phyloP scores from a whole-genome alignment of 2,329 filamentous ascomycete genomes.

The Ascomycota sp. region DNA sequence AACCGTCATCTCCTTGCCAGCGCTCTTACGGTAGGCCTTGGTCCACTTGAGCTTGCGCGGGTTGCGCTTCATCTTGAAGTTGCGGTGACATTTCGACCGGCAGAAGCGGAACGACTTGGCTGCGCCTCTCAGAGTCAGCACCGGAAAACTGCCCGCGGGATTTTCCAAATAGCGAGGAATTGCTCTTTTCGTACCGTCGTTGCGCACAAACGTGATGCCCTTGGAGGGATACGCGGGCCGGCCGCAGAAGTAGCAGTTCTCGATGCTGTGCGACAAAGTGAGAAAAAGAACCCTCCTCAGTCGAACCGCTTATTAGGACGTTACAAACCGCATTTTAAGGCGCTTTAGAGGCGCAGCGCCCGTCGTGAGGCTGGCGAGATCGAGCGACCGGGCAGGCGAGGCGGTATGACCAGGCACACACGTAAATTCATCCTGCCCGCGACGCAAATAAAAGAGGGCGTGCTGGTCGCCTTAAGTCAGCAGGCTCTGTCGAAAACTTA shows the following conservation, averaged over 20 bases:
- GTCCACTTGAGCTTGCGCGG: conserved; percentile 95
- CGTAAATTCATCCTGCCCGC: too few relatives aligned
- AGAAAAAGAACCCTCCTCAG: too few relatives aligned
- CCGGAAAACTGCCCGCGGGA: too few relatives aligned
- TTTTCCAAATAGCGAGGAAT: too few relatives aligned
- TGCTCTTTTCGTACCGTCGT: conserved; percentile 16
- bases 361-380: background rate
- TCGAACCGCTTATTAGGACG: too few relatives aligned
- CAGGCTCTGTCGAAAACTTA: too few relatives aligned
- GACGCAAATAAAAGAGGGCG: too few relatives aligned
- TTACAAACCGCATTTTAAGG: conserved; percentile 2
- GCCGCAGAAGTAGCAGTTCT: conserved; percentile 25
- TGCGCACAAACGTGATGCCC: conserved; percentile 31
- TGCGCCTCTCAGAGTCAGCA: too few relatives aligned
- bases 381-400: too few relatives aligned
- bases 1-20: conserved; percentile 77
- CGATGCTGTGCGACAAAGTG: too few relatives aligned
- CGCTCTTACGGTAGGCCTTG: conserved; percentile 65
- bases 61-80: conserved; percentile 97
- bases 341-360: background rate
- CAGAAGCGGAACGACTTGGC: conserved; percentile 37
- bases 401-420: too few relatives aligned
- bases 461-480: too few relatives aligned
- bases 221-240: conserved; percentile 33
- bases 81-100: conserved; percentile 38